Evolutionary conservation across 2,329 filamentous ascomycete species (phyloP), one percentile per base, ranked within the genome.

Genomic region (Fusarium keratoplasticum): DNA sequence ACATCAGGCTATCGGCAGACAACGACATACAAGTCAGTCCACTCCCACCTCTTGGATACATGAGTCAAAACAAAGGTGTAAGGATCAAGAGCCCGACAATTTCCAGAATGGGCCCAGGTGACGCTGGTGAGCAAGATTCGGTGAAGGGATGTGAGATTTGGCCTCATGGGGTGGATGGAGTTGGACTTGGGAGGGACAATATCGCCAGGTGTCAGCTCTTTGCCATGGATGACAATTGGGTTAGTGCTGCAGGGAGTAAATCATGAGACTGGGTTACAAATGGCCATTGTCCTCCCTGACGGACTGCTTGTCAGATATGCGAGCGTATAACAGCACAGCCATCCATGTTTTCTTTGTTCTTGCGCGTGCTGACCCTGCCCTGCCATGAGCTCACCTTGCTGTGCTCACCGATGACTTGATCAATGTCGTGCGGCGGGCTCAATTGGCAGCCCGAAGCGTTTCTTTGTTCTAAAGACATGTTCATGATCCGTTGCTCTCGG

Each of bases 1-100:
- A 69, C 55, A 67, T 74, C 65, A 74, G 71, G 35, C 36, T 61
- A 40, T 60, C 35, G 57, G 59, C 50, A 25, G 50, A 60, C 61
- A 64, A 64, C 33, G n/a, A 61, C 42, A 40, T 31, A 61, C 22
- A 27, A 7, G 54, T 69, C 55, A 38, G 25, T 55, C n/a, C 58
- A 61, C 44, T 47, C 52, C 10, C 25, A 11, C 25, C 60, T 18
- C 25, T 29, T 47, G 35, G n/a, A 22, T 31, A 38, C n/a, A 40
- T 38, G 44, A 35, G 33, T 62, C 54, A 36, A 33, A 36, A 25
- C 38, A 31, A 25, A 64, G 42, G 38, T 55, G 27, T 42, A 54
- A 31, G 59, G 61, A 44, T 61, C 50, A 57, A 16, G 31, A 27
- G 44, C 36, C 20, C 38, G 31, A 54, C 31, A 38, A 29, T 62